A percentile compares a stretch with the other conserved stretches of the same genome.
Evolutionary conservation across 192 early-diverging fungal genomes (phyloP).

Genomic region (Phlyctochytrium bullatum): DNA sequence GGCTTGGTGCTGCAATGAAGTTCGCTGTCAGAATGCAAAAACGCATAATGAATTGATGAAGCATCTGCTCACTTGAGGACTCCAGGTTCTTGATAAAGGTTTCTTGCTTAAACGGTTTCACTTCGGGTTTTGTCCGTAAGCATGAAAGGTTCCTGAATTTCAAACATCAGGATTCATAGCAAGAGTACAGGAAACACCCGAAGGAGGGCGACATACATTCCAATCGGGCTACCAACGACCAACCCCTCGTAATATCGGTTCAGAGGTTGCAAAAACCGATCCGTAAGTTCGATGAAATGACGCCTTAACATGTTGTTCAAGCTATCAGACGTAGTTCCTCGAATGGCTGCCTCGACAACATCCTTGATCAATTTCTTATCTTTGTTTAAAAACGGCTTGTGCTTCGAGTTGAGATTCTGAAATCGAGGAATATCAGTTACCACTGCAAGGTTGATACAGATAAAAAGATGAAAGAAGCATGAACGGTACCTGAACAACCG

Average conservation of each 20-base stretch:
- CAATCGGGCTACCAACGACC: constrained; percentile 62
- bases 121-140: constrained; percentile 53
- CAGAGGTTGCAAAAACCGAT: constrained; percentile 91
- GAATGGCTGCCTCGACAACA: constrained; percentile 67
- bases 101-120: constrained; percentile 77
- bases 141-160: constrained; percentile 43
- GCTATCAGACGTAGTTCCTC: constrained; percentile 62
- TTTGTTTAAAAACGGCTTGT: constrained; percentile 76
- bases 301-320: constrained; percentile 90
- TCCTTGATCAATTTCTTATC: constrained; percentile 81
- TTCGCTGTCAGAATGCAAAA: background rate
- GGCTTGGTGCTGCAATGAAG: constrained; percentile 34
- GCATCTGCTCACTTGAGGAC: constrained; percentile 34
- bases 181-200: constrained; percentile 1
- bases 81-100: constrained; percentile 68
- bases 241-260: constrained; percentile 90
- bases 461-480: background rate
- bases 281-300: constrained; percentile 91
- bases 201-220: constrained; percentile 42
- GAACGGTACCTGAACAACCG: constrained; percentile 17
- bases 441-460: background rate
- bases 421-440: too few species aligned
- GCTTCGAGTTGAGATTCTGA: constrained; percentile 48
- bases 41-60: too few species aligned
- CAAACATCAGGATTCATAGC: background rate